Evolutionary conservation across 805 yeast genomes (phyloP), one percentile per base, ranked within the genome.

Genomic region (Yarrowia sp.): DNA sequence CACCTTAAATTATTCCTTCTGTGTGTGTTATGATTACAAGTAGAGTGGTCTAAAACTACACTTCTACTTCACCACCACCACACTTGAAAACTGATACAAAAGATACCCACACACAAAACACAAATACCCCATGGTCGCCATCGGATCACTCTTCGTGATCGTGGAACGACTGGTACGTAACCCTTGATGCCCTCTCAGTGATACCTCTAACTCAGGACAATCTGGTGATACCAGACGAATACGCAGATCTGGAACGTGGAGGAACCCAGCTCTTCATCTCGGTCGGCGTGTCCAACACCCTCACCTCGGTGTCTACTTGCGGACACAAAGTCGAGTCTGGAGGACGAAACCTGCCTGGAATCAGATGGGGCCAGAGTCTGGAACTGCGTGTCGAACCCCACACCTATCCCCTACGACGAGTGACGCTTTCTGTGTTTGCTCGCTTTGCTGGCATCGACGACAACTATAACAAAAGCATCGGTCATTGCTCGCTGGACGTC

Each of bases 171-270:
- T 56, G 40, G 64, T 56, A 56, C 14, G 64, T 42, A 15, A 17
- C 14, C 13, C 13, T 2, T 20, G 9, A 38, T 30, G 12, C 43
- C 9, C 36, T 24, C n/a, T 3, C 6, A 6, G 49, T 42, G 64
- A 56, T 56, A 55, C 61, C 64, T 13, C 64, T 56, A 56, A 56
- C 64, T 4, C 64, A 56, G 64, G 49, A 40, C 6, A 43, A 56
- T 15, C 64, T 56, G 46, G 64, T 56, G 30, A 42, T 56, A 33
- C 64, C 64, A 33, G 49, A 42, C 14, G 64, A 56, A 9, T 42
- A 8, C 17, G 30, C 64, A 1, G 38, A 20, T 12, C 24, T 39
- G 4, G 39, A 15, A 3, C 60, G 39, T 14, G 39, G n/a, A 9
- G 20, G 19, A 2, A 40, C 64, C 39, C 64, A 39, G 15, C 64